phyloP scores from a whole-genome alignment of 352 stramenopile species.

The Phytophthora macrochlamydospora region DNA sequence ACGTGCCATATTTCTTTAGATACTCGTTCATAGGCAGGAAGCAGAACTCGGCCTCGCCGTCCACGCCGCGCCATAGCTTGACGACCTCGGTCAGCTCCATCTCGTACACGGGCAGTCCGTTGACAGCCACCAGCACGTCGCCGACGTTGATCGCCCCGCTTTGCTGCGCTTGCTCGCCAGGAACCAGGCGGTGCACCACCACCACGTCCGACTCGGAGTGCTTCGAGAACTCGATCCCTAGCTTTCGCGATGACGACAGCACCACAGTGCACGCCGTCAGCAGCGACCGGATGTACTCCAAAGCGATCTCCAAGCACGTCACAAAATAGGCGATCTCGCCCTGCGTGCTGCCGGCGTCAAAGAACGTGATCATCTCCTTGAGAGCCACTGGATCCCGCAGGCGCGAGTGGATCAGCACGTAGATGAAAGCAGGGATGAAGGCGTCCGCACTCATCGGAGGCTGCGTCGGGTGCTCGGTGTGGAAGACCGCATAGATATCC shows the following conservation, averaged over 20 bases:
- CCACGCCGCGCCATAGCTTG: constrained; percentile 70
- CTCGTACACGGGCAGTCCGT: constrained; percentile 81
- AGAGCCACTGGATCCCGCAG: constrained; percentile 72
- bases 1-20: constrained; percentile 60
- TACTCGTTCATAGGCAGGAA: constrained; percentile 82
- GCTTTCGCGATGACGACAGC: constrained; percentile 64
- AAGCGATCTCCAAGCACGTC: constrained; percentile 86
- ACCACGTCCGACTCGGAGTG: constrained; percentile 55
- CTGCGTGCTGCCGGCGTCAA: constrained; percentile 66
- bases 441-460: constrained; percentile 86
- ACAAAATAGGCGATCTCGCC: constrained; percentile 89
- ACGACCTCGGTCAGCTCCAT: constrained; percentile 79
- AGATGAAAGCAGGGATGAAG: constrained; percentile 90
- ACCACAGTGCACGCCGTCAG: constrained; percentile 83
- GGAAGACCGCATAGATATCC: constrained; percentile 83
- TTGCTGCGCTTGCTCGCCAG: constrained; percentile 66
- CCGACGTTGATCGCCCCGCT: constrained; percentile 62
- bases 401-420: constrained; percentile 79
- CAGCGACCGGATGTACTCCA: constrained; percentile 89
- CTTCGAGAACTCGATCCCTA: constrained; percentile 80
- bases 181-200: constrained; percentile 61
- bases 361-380: constrained; percentile 84
- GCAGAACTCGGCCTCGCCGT: constrained; percentile 80
- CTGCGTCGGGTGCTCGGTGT: constrained; percentile 70
- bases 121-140: constrained; percentile 82